Conservation (phyloP, 2,329 filamentous ascomycete species). For the Claviceps sorghi region DNA sequence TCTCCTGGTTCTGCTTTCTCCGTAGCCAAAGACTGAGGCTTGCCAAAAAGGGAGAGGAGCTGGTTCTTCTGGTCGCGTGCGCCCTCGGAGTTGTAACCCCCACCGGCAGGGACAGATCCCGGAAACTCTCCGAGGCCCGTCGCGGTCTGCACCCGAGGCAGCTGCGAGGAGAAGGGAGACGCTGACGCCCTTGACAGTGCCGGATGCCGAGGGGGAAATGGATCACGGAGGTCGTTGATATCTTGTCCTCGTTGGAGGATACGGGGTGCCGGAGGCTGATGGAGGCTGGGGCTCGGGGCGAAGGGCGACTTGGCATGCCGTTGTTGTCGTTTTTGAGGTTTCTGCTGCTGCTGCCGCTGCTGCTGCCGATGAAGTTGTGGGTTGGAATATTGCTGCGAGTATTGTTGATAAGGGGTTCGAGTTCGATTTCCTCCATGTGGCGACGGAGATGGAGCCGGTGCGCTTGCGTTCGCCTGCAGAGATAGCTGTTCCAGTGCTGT, state of each 20-base stretch:
- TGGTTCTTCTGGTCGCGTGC: slow-evolving; percentile 19
- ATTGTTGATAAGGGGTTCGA: neutral
- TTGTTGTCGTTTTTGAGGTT: neutral
- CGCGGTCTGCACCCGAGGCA: slow-evolving; percentile 4
- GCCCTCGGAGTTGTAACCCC: slow-evolving; percentile 12
- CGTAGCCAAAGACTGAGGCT: slow-evolving; percentile 13
- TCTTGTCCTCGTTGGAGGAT: slow-evolving; percentile 22
- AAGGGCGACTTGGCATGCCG: slow-evolving; percentile 1
- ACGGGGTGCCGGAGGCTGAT: slow-evolving; percentile 14
- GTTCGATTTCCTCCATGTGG: slow-evolving; percentile 3
- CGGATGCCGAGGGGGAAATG: neutral
- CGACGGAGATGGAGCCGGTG: slow-evolving; percentile 7
- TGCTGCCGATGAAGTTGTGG: neutral
- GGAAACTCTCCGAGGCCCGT: neutral
- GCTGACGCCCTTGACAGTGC: slow-evolving; percentile 12
- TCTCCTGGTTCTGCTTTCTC: slow-evolving; percentile 4
- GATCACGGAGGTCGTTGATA: slow-evolving; percentile 10
- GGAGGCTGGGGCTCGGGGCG: neutral
- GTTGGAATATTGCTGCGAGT: slow-evolving; percentile 8
- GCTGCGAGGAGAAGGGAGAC: slow-evolving; percentile 9
- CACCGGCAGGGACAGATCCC: neutral
- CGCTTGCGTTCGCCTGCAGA: slow-evolving; percentile 7
- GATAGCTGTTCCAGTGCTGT: slow-evolving; percentile 11
- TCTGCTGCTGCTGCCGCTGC: neutral
- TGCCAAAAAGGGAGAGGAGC: slow-evolving; percentile 49